Percentiles rank a stretch among this genome's conserved stretches.
These are phyloP conservation scores for Trypanosoma theileri DNA, from an alignment of 208 protist species.

Conservation along the genomic window DNA sequence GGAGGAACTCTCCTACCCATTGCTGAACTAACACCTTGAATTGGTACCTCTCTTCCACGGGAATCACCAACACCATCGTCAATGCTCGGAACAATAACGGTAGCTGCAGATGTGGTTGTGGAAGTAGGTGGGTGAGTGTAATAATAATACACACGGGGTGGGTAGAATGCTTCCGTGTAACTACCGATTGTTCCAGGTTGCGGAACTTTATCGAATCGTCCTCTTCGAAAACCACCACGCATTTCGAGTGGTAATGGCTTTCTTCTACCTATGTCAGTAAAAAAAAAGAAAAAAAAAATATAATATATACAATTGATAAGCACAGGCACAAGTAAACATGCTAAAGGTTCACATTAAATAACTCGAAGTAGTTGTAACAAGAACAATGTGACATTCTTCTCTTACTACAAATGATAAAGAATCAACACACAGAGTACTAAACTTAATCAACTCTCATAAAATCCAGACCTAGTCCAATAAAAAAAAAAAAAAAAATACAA, in stretches of 20 bases:
- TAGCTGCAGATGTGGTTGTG: not conserved
- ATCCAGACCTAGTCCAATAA: too few relatives aligned
- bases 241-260: constrained; percentile 11
- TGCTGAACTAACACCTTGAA: constrained; percentile 11
- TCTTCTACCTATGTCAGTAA: not conserved
- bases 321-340: not conserved
- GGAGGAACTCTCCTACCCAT: constrained; percentile 40
- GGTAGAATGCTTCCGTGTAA: constrained; percentile 70
- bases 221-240: constrained; percentile 40
- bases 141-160: constrained; percentile 71
- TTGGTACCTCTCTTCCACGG: constrained; percentile 6
- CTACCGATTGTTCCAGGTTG: constrained; percentile 42
- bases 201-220: constrained; percentile 35
- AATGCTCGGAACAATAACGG: constrained; percentile 60
- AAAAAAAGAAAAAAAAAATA: not conserved
- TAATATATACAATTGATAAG: constrained; percentile 8
- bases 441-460: too few relatives aligned
- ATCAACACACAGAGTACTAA: not conserved
- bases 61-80: constrained; percentile 39
- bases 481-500: too few relatives aligned
- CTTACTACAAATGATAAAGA: not conserved
- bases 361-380: too few relatives aligned
- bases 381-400: too few relatives aligned
- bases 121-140: constrained; percentile 39
- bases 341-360: too few relatives aligned